phyloP scores from a whole-genome alignment of 2,329 filamentous ascomycete species.

The Cercospora zeae-maydis region DNA sequence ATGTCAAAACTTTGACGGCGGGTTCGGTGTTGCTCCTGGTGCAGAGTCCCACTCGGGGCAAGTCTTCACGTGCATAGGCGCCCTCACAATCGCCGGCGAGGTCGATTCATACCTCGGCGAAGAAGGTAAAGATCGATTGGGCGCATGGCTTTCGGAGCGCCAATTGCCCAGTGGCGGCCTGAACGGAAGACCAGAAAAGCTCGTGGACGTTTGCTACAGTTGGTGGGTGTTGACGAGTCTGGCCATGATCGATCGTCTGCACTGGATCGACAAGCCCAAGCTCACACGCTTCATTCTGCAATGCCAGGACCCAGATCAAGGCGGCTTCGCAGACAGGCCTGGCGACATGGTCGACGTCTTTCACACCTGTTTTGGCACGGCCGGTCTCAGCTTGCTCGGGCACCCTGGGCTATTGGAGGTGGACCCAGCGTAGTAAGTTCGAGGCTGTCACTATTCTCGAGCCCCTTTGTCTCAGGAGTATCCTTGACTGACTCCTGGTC shows the following conservation, averaged over 20 bases:
- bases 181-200: slow-evolving; percentile 91
- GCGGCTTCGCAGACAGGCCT: slow-evolving; percentile 85
- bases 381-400: slow-evolving; percentile 78
- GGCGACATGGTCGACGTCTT: slow-evolving; percentile 97
- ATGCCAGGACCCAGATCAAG: slow-evolving; percentile 80
- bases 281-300: slow-evolving; percentile 77
- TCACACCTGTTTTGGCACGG: slow-evolving; percentile 85
- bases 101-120: slow-evolving; percentile 70
- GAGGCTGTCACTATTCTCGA: slow-evolving; percentile 8
- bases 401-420: slow-evolving; percentile 74
- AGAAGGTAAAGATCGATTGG: slow-evolving; percentile 65
- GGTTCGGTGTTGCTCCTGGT: slow-evolving; percentile 83
- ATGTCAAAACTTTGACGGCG: slow-evolving; percentile 92
- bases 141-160: slow-evolving; percentile 87
- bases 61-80: slow-evolving; percentile 89
- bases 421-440: slow-evolving; percentile 75
- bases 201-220: slow-evolving; percentile 96
- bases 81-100: slow-evolving; percentile 75
- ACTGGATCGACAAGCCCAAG: slow-evolving; percentile 88
- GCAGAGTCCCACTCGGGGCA: slow-evolving; percentile 94
- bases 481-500: slow-evolving; percentile 10
- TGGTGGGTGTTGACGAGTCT: slow-evolving; percentile 97
- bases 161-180: slow-evolving; percentile 83
- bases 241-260: slow-evolving; percentile 78
- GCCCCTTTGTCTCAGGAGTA: slow-evolving; percentile 4